A percentile compares a stretch with the other conserved stretches of the same genome.
These are phyloP conservation scores for Colletotrichum magnum DNA, from an alignment of 2,329 filamentous ascomycete genomes.

Conservation along the genomic window DNA sequence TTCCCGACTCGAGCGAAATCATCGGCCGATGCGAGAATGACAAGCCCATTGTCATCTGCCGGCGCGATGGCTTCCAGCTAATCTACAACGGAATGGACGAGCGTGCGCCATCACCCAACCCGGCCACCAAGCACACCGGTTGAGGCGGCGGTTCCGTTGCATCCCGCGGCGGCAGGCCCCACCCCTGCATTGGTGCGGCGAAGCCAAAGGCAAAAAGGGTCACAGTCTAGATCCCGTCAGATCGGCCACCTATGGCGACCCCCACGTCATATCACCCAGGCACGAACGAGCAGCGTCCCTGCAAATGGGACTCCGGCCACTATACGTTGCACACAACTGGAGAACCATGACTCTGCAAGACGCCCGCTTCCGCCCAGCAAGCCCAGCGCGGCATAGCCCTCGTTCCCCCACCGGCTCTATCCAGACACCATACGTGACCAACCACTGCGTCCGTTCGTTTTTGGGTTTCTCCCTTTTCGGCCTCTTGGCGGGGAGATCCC, in stretches of 20 bases:
- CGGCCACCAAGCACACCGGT: constrained; percentile 24
- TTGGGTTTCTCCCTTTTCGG: constrained; percentile 28
- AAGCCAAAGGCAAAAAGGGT: constrained; percentile 31
- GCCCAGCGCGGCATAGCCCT: constrained; percentile 25
- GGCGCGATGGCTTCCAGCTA: constrained; percentile 52
- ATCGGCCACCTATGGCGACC: constrained; percentile 16
- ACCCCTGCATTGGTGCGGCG: constrained; percentile 40
- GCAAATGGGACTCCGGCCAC: constrained; percentile 10
- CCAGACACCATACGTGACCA: neutral
- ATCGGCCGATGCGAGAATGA: constrained; percentile 53
- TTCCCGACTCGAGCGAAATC: constrained; percentile 52
- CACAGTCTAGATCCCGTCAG: constrained; percentile 34
- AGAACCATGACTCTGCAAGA: constrained; percentile 22
- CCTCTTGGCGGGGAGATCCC: constrained; percentile 20
- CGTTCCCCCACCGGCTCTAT: constrained; percentile 18
- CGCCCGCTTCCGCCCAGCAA: constrained; percentile 24
- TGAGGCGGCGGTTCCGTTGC: constrained; percentile 31
- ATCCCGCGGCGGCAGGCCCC: constrained; percentile 31
- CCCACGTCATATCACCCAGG: constrained; percentile 36
- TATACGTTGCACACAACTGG: constrained; percentile 14
- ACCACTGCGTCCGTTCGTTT: neutral
- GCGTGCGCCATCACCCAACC: constrained; percentile 33
- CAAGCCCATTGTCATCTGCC: constrained; percentile 56
- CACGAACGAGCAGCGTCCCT: constrained; percentile 38
- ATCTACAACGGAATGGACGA: constrained; percentile 42